Percentiles rank a stretch among this genome's conserved stretches.
These are phyloP conservation scores for Pestalotiopsis sp. DNA, from an alignment of 2,329 filamentous ascomycete species.

Conservation along the genomic window DNA sequence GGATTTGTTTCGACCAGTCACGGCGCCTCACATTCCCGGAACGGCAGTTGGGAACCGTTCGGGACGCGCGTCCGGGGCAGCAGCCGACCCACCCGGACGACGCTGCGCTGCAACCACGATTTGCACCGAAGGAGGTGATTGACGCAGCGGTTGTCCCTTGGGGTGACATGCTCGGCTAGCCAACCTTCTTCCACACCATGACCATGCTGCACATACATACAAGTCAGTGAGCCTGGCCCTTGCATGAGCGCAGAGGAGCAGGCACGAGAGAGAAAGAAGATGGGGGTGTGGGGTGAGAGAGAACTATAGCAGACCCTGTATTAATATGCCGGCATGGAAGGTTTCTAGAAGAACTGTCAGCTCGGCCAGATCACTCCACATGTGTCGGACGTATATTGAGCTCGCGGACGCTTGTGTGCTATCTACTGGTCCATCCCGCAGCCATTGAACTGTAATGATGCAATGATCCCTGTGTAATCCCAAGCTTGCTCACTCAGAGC, in stretches of 20 bases:
- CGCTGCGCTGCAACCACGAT: slow-evolving; percentile 7
- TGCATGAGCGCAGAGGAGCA: background rate
- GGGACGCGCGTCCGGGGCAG: slow-evolving; percentile 1
- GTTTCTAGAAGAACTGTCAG: slow-evolving; percentile 11
- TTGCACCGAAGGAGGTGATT: background rate
- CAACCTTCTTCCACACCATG: slow-evolving; percentile 1
- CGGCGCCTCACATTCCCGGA: background rate
- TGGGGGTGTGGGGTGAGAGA: background rate
- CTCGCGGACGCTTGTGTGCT: background rate
- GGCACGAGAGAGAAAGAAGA: background rate
- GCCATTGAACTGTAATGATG: slow-evolving; percentile 5
- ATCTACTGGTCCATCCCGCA: slow-evolving; percentile 6
- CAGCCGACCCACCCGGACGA: background rate
- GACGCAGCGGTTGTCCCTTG: background rate
- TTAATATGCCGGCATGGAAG: slow-evolving; percentile 9
- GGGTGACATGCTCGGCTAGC: slow-evolving; percentile 8
- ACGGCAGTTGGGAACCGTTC: slow-evolving; percentile 12
- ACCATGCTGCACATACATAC: background rate
- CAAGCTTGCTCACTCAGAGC: background rate
- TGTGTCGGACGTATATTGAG: slow-evolving; percentile 8
- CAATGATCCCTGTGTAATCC: slow-evolving; percentile 7
- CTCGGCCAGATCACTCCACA: background rate
- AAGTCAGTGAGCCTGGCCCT: background rate
- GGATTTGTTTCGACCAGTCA: background rate
- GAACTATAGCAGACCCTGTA: slow-evolving; percentile 6